phyloP scores from a whole-genome alignment of 1,284 basidiomycete species.

The Clitocybe nebularis region DNA sequence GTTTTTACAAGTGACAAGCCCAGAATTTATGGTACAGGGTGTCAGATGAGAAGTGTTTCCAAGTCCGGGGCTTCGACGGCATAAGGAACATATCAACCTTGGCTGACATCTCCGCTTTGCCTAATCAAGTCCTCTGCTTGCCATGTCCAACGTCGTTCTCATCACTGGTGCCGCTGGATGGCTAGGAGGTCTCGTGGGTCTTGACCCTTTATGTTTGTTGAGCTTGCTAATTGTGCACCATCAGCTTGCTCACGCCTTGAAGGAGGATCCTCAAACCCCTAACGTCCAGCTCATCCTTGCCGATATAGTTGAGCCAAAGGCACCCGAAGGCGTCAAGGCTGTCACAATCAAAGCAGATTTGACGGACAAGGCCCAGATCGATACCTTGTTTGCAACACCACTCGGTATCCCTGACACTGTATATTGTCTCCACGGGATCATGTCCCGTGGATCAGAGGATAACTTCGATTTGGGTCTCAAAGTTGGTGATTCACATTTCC shows the following conservation, averaged over 20 bases:
- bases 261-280: conserved; percentile 31
- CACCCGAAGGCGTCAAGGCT: conserved; percentile 32
- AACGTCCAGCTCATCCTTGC: conserved; percentile 49
- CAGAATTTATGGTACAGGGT: too few relatives aligned
- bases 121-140: neutral
- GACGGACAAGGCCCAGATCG: conserved; percentile 37
- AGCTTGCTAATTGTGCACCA: neutral
- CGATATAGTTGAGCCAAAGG: conserved; percentile 49
- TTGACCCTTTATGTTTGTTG: neutral
- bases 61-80: too few relatives aligned
- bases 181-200: conserved; percentile 37
- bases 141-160: conserved; percentile 36
- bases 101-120: neutral
- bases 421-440: conserved; percentile 63
- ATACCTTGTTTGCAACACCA: conserved; percentile 35
- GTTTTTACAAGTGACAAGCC: too few relatives aligned
- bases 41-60: too few relatives aligned
- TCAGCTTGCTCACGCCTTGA: conserved; percentile 34
- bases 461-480: conserved; percentile 58
- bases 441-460: conserved; percentile 66
- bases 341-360: conserved; percentile 49
- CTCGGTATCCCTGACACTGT: conserved; percentile 42
- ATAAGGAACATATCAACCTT: neutral
- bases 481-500: conserved; percentile 20
- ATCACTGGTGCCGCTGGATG: conserved; percentile 54